Conservation (phyloP, 805 yeast species). For the Candida silvicultrix region DNA sequence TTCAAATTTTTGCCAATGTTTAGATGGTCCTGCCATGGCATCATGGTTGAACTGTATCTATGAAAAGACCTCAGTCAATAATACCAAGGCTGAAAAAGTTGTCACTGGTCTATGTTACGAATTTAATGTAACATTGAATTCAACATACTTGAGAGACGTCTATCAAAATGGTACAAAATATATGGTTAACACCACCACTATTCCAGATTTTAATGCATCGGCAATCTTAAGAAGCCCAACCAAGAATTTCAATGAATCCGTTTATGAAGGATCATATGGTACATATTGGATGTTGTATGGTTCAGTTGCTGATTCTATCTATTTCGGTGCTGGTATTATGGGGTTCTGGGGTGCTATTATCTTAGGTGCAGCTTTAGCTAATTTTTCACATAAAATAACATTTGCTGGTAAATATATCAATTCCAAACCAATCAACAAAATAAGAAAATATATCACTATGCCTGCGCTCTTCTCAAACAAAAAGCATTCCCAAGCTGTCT, state of each 20-base stretch:
- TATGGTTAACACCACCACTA: conserved; percentile 24
- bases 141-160: conserved; percentile 25
- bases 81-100: conserved; percentile 4
- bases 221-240: conserved; percentile 26
- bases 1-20: conserved; percentile 13
- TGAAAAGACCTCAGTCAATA: neutral
- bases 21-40: conserved; percentile 12
- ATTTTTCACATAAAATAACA: neutral
- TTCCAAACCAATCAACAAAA: neutral
- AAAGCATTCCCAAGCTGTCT: conserved; percentile 8
- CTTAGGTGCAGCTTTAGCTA: conserved; percentile 29
- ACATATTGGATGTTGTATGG: conserved; percentile 21
- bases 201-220: conserved; percentile 26
- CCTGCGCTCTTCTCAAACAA: conserved; percentile 2
- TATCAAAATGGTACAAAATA: conserved; percentile 35
- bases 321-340: conserved; percentile 34
- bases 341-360: conserved; percentile 40
- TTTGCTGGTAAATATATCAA: conserved; percentile 1
- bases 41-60: conserved; percentile 16
- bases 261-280: conserved; percentile 16
- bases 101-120: conserved; percentile 18
- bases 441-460: conserved; percentile 1
- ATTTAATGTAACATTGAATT: conserved; percentile 19
- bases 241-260: conserved; percentile 20
- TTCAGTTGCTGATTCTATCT: conserved; percentile 33